Evolutionary conservation across 2,329 filamentous ascomycete species (phyloP), one percentile per base, ranked within the genome.

Genomic region (Fusarium sambucinum): DNA sequence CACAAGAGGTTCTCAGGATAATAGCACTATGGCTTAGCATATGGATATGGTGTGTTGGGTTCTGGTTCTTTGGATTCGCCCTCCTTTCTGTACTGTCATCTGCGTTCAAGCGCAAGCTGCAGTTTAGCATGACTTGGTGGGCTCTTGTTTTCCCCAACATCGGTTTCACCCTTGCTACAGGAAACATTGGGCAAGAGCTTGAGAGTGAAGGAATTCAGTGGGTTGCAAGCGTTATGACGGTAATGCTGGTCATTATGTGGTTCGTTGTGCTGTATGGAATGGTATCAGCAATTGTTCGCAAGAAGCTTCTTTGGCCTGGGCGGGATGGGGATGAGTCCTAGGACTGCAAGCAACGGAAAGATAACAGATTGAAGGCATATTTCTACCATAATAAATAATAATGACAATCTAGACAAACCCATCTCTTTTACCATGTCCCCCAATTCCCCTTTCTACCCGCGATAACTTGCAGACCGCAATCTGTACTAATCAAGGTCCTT

Each of bases 51-150:
- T 72, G 73, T 14, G 64, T 75, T 6, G 70, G 58, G 0, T 68
- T 75, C 23, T 75, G 73, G 74, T 73, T 75, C 50, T 74, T 74
- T 35, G 63, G 63, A 2, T 72, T 76, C 16, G 72, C 64, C 3
- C 52, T 74, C 1, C 48, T 75, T 14, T 68, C 74, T 1, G 72
- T 72, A 0, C 17, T 74, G 11, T 63, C 63, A 1, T 63, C 66
- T 2, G 59, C 57, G 1, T 17, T 62, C 1, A 62, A 57, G 13
- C 66, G 59, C 58, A 71, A 54, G 27, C 42, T 74, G 9, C 59
- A 70, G 10, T 75, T 69, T 14, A 72, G 71, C n/a, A 69, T 75
- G 70, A 55, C 68, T 5, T 75, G 73, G 73, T 75, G 73, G 72
- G 70, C 73, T 11, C 65, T 75, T 38, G 65, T 75, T 10, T 75